Percentiles rank a stretch among this genome's conserved stretches.
These are phyloP conservation scores for Mycena floridula DNA, from an alignment of 768 basidiomycete species.

Conservation along the genomic window DNA sequence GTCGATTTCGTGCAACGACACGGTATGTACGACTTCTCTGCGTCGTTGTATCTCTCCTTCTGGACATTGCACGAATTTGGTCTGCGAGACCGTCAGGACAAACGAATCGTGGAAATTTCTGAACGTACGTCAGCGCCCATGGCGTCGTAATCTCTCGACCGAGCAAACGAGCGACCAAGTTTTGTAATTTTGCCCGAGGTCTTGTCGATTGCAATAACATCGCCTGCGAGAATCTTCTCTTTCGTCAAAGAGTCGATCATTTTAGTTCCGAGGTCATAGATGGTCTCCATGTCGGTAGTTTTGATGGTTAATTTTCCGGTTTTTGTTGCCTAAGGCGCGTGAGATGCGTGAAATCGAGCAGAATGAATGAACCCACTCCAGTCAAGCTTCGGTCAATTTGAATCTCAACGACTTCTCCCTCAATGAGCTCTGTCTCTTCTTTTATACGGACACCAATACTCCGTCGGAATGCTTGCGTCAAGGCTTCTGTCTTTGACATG, in stretches of 20 bases:
- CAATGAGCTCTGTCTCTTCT: slow-evolving; percentile 95
- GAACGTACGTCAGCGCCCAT: slow-evolving; percentile 94
- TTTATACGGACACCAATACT: slow-evolving; percentile 97
- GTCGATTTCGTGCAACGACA: slow-evolving; percentile 97
- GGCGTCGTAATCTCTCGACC: slow-evolving; percentile 96
- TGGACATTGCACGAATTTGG: slow-evolving; percentile 96
- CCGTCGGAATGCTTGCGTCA: slow-evolving; percentile 93
- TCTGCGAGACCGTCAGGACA: slow-evolving; percentile 40
- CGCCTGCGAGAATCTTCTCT: slow-evolving; percentile 93
- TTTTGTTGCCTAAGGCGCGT: slow-evolving; percentile 76
- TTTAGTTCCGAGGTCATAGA: slow-evolving; percentile 97
- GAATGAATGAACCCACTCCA: slow-evolving; percentile 50
- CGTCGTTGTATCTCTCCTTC: slow-evolving; percentile 98
- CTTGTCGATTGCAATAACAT: slow-evolving; percentile 96
- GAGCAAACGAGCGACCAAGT: slow-evolving; percentile 93
- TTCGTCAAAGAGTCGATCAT: slow-evolving; percentile 98
- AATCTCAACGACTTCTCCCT: slow-evolving; percentile 98
- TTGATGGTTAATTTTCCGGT: slow-evolving; percentile 97
- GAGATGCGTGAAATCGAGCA: not conserved
- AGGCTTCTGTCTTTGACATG: slow-evolving; percentile 97
- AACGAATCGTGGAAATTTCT: slow-evolving; percentile 4
- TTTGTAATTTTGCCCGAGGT: slow-evolving; percentile 95
- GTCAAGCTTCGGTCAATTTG: slow-evolving; percentile 97
- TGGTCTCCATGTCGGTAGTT: slow-evolving; percentile 99
- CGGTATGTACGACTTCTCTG: slow-evolving; percentile 95